Base-by-base conservation (phyloP, 2,329 filamentous ascomycete species). In the Monosporascus sp. region DNA sequence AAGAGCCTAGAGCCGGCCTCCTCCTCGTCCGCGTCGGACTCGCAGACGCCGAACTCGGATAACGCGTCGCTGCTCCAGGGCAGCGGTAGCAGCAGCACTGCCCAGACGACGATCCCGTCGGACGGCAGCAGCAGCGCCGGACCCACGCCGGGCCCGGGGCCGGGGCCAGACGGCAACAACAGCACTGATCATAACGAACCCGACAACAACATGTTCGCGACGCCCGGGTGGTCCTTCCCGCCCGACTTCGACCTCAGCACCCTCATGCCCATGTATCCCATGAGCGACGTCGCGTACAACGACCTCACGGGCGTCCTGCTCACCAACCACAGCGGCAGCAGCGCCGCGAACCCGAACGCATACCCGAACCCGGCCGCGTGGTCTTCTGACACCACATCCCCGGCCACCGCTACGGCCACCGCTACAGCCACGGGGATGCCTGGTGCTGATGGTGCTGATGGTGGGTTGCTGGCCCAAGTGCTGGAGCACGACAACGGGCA, bases 211-310 rank as follows among this genome's bases (percentile, higher is more conserved):
- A 55, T 60, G 25, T 58, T 64, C 37, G 52, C 59, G 27, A 52
- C 47, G 8, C 52, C 58, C 2, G 69, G 73, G 47, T 77, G 74
- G 72, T 64, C 66, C 17, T 58, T 75, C 43, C 75, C 77, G 2
- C 67, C 69, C 6, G 67, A 71, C 52, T 78, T 80, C 54, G 75
- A 78, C 59, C 76, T 82, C 59, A 68, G 75, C 22, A 68, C 70
- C 11, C 73, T 85, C 53, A 74, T 78, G 57, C 79, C 80, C 17
- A 73, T 83, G 54, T 82, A 81, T 51, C 77, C 81, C 0, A 81
- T 78, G 53, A 75, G 77, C 20, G 81, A 84, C 58, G 68, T 85
- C 5, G 67, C 81, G 1, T 83, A 78, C 60, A 81, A 84, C 57
- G 76, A 83, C 37, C 68, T 84, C 4, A 74, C 71, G 14, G 76